Percentiles rank a stretch among this genome's conserved stretches.
These are phyloP conservation scores for Senecio squalidus DNA, from an alignment of 140 eudicot species.

Conservation along the genomic window DNA sequence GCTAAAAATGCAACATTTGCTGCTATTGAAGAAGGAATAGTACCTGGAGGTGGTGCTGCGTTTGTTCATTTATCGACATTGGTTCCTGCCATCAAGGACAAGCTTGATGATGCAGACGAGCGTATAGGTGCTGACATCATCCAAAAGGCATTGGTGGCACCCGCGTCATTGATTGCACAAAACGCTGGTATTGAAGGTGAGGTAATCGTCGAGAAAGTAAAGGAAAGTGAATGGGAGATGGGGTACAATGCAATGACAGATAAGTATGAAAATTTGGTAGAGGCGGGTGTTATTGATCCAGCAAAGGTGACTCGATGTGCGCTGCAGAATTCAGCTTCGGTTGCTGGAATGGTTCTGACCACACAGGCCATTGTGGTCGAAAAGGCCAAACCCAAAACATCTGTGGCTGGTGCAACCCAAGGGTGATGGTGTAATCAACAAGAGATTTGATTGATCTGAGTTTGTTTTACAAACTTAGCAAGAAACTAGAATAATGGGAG, in stretches of 20 bases:
- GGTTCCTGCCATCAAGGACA: constrained; percentile 81
- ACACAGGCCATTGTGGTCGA: constrained; percentile 98
- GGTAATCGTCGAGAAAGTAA: constrained; percentile 93
- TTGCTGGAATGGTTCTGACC: constrained; percentile 97
- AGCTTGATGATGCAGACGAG: constrained; percentile 75
- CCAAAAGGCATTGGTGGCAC: constrained; percentile 87
- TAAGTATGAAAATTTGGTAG: constrained; percentile 69
- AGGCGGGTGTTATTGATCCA: constrained; percentile 86
- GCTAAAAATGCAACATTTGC: constrained; percentile 97
- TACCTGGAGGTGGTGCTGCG: constrained; percentile 99
- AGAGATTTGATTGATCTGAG: neutral
- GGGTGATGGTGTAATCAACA: constrained; percentile 47
- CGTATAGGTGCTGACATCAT: constrained; percentile 86
- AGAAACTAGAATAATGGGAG: constrained; percentile 8
- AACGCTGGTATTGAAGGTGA: constrained; percentile 98
- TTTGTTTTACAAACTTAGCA: neutral
- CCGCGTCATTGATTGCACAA: constrained; percentile 74
- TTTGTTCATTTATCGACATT: constrained; percentile 63
- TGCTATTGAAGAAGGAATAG: constrained; percentile 95
- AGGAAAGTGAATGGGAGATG: constrained; percentile 72
- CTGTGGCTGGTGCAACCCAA: constrained; percentile 45
- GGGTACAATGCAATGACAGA: constrained; percentile 96
- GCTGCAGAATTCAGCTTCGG: constrained; percentile 88
- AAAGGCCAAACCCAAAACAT: constrained; percentile 55
- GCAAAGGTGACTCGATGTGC: constrained; percentile 96